phyloP scores from a whole-genome alignment of 257 asterid genomes.

The Salvia splendens region DNA sequence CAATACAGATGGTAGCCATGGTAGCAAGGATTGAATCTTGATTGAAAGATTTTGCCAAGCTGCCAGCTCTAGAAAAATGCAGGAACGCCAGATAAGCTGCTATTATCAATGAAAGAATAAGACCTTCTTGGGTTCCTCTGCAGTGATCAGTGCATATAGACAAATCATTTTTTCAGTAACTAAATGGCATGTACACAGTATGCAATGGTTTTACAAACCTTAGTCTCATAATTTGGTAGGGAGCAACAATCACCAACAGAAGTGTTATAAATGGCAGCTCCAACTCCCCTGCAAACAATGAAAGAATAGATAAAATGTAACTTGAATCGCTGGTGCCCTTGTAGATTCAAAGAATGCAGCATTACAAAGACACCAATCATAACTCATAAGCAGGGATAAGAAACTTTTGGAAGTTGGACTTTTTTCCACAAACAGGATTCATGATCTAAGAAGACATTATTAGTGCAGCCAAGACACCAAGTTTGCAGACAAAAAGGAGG shows the following conservation, averaged over 20 bases:
- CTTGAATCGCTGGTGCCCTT: background rate
- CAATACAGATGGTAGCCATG: constrained; percentile 64
- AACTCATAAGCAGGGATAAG: constrained; percentile 6
- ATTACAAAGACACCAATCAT: constrained; percentile 10
- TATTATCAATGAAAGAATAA: constrained; percentile 59
- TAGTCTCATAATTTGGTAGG: constrained; percentile 63
- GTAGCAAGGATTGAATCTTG: constrained; percentile 86
- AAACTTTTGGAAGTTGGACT: background rate
- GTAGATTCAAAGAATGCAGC: background rate
- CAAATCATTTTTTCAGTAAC: constrained; percentile 26
- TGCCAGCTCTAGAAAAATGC: constrained; percentile 75
- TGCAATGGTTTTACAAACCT: constrained; percentile 54
- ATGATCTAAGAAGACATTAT: constrained; percentile 11
- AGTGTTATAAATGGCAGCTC: constrained; percentile 77
- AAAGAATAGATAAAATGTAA: constrained; percentile 9
- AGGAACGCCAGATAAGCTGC: constrained; percentile 90
- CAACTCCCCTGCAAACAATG: constrained; percentile 59
- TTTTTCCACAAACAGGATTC: background rate
- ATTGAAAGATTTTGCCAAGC: constrained; percentile 68
- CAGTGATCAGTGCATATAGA: constrained; percentile 34
- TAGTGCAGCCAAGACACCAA: background rate
- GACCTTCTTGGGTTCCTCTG: constrained; percentile 92
- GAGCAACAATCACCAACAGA: constrained; percentile 71
- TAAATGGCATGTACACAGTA: constrained; percentile 7
- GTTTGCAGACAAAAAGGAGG: background rate